These are phyloP conservation scores for Ambrosia trifida DNA, from an alignment of 129 eudicot species.

Conservation along the genomic window DNA sequence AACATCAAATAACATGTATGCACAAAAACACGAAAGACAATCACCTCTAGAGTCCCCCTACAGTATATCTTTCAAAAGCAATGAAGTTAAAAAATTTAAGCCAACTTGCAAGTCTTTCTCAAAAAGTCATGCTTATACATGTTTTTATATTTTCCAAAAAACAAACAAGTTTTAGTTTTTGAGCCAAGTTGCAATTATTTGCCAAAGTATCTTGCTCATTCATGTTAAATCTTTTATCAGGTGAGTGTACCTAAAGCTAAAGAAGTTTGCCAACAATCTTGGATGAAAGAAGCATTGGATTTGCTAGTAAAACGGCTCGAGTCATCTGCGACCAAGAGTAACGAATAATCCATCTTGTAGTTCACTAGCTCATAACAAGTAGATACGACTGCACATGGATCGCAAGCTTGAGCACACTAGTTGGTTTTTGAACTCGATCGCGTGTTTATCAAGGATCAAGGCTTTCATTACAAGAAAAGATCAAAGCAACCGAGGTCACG, in stretches of 20 bases:
- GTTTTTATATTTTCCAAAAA: too few relatives aligned
- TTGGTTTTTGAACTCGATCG: neutral
- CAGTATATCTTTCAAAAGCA: too few relatives aligned
- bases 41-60: too few relatives aligned
- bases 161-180: neutral
- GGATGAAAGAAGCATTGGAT: constrained; percentile 92
- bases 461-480: neutral
- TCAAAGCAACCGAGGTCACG: neutral
- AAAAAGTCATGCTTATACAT: too few relatives aligned
- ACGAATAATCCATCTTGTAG: constrained; percentile 23
- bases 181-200: neutral
- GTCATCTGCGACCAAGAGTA: constrained; percentile 26
- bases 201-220: constrained; percentile 11
- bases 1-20: too few relatives aligned
- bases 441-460: neutral
- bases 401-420: neutral
- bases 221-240: constrained; percentile 30
- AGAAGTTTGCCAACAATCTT: constrained; percentile 64
- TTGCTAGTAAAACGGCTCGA: constrained; percentile 45
- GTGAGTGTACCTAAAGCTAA: constrained; percentile 71
- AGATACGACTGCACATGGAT: constrained; percentile 12
- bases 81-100: too few relatives aligned
- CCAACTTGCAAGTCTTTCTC: too few relatives aligned
- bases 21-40: too few relatives aligned
- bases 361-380: constrained; percentile 23